These are phyloP conservation scores for Pseudocercospora fijiensis DNA, from an alignment of 2,329 filamentous ascomycete species.

Conservation along the genomic window DNA sequence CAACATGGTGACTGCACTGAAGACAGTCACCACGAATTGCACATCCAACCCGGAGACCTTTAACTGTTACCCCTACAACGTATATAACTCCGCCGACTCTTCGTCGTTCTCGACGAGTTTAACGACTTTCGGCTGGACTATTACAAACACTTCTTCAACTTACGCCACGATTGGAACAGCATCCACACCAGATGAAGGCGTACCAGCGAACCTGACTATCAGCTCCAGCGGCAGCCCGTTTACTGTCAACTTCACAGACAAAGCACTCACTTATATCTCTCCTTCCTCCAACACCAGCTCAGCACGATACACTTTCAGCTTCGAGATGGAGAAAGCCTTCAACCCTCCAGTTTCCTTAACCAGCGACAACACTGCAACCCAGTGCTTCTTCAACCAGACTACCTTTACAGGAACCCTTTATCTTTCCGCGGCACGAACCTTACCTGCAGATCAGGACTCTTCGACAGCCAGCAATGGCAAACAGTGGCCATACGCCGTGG, in stretches of 20 bases:
- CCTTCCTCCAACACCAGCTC: constrained; percentile 42
- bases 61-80: constrained; percentile 60
- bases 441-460: constrained; percentile 20
- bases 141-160: constrained; percentile 45
- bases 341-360: constrained; percentile 50
- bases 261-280: constrained; percentile 53
- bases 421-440: constrained; percentile 31
- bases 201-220: constrained; percentile 39
- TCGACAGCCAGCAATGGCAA: constrained; percentile 19
- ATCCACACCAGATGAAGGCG: constrained; percentile 54
- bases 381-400: constrained; percentile 60
- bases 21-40: constrained; percentile 55
- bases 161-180: constrained; percentile 52
- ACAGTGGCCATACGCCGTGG: constrained; percentile 60
- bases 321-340: constrained; percentile 54
- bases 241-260: constrained; percentile 56
- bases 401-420: constrained; percentile 60
- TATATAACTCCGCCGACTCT: constrained; percentile 44
- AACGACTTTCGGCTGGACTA: constrained; percentile 63
- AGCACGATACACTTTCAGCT: constrained; percentile 60
- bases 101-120: constrained; percentile 38
- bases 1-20: constrained; percentile 59
- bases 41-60: constrained; percentile 60
- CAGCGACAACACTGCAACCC: constrained; percentile 47
- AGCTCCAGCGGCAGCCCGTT: constrained; percentile 59